Percentiles rank a stretch among this genome's conserved stretches.
Conservation (phyloP, 768 basidiomycete genomes). For the Lactifluus volemus region DNA sequence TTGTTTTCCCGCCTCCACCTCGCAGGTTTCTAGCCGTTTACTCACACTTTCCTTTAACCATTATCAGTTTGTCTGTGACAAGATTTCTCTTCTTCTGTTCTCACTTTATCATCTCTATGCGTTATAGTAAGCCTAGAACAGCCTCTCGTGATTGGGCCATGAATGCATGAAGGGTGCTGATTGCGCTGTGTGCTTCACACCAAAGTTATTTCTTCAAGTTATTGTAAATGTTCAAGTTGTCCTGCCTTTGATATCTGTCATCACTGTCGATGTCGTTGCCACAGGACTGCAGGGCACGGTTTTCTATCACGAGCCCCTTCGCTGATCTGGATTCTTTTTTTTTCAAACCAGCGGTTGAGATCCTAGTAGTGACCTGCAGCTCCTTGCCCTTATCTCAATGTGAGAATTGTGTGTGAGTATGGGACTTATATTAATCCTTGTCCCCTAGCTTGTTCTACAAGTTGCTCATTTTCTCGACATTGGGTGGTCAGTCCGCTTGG, state of each 20-base stretch:
- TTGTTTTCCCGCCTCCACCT: background rate
- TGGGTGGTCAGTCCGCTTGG: conserved; percentile 4
- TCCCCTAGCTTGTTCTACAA: conserved; percentile 4
- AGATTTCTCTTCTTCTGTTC: background rate
- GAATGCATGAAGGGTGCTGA: background rate
- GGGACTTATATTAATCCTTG: background rate
- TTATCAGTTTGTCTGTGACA: conserved; percentile 14
- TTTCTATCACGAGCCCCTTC: background rate
- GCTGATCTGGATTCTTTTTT: background rate
- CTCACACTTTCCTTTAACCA: background rate
- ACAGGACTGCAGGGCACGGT: background rate
- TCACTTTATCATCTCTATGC: background rate
- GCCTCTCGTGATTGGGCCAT: background rate
- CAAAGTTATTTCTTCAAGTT: background rate
- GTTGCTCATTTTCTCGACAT: background rate
- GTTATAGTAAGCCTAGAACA: conserved; percentile 2
- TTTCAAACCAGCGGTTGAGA: background rate
- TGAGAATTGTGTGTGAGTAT: background rate
- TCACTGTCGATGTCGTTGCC: background rate
- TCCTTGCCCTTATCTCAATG: background rate
- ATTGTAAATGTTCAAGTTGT: conserved; percentile 9
- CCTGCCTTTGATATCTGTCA: background rate
- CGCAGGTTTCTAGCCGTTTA: background rate
- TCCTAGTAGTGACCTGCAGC: background rate
- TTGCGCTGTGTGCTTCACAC: too few species aligned